Evolutionary conservation across 768 basidiomycete genomes (phyloP), one percentile per base, ranked within the genome.

Genomic region (Sarcodon sp.): DNA sequence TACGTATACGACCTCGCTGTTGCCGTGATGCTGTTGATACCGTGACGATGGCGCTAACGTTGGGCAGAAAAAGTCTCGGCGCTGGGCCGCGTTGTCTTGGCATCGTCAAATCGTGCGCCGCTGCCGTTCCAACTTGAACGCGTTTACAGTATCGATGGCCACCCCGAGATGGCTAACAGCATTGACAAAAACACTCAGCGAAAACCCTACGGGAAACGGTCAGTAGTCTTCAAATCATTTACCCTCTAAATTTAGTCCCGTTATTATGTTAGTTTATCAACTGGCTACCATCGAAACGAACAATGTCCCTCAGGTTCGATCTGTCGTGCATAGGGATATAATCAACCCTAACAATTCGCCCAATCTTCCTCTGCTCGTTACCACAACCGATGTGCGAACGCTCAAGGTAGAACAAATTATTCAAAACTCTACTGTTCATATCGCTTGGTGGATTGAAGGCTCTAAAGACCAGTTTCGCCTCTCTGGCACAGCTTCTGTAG

Each of bases 401-500:
- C 77, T 79, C 16, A 91, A 91, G 55, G 70, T 76, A 33, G 43
- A 61, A 1, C 80, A 88, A 53, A 64, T 88, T 43, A 65, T 64
- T 18, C 57, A 66, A 35, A 68, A 68, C 48, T 57, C 70, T 8
- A 60, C 67, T 38, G 73, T 80, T 51, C 82, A 90, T 59, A 53
- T 82, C 38, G 75, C 70, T 9, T 90, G 83, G 80, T 92, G 87
- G 85, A 72, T 80, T 46, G 69, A 73, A 32, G 71, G 73, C 16
- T 71, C 76, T 0, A 61, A 71, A 46, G 79, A 86, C 58, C 89
- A 93, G 56, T 89, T 80, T 59, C 79, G 90, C 43, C 64, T 93
- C 56, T 51, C 66, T 0, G 87, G 80, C 1, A 61, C 60, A 11
- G 76, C 74, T 16, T 69, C 67, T 58, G 53, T 87, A 50, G 66